Conservation (phyloP, 345 rosid species). For the Draba incana region DNA sequence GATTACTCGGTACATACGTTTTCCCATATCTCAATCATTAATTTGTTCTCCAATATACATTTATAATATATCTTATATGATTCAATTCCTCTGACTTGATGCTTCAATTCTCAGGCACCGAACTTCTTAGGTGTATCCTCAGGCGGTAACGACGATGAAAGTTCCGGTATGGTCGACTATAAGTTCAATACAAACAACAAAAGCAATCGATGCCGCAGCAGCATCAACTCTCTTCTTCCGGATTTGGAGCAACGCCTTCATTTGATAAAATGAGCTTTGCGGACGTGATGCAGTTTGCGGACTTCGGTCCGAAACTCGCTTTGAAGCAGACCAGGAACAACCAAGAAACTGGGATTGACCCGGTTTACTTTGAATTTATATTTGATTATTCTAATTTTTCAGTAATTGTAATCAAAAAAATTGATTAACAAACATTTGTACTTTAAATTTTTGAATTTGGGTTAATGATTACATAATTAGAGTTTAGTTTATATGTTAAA, state of each 20-base stretch:
- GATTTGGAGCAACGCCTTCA: constrained; percentile 51
- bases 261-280: constrained; percentile 77
- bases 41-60: constrained; percentile 2
- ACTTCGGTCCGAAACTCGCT: constrained; percentile 76
- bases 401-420: too few relatives aligned
- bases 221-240: constrained; percentile 51
- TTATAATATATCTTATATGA: constrained; percentile 30
- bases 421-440: too few relatives aligned
- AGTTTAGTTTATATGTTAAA: too few relatives aligned
- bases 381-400: too few relatives aligned
- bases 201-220: constrained; percentile 46
- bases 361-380: too few relatives aligned
- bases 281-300: constrained; percentile 90
- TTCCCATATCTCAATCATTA: neutral
- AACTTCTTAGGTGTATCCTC: constrained; percentile 52
- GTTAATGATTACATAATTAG: too few relatives aligned
- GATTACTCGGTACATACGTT: constrained; percentile 65
- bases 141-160: constrained; percentile 46
- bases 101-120: constrained; percentile 49
- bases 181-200: constrained; percentile 54
- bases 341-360: constrained; percentile 63
- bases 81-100: constrained; percentile 23
- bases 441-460: too few relatives aligned
- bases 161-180: constrained; percentile 60
- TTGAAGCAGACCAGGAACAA: constrained; percentile 59